Evolutionary conservation across 345 rosid genomes (phyloP).

Genomic region (Punica granatum): DNA sequence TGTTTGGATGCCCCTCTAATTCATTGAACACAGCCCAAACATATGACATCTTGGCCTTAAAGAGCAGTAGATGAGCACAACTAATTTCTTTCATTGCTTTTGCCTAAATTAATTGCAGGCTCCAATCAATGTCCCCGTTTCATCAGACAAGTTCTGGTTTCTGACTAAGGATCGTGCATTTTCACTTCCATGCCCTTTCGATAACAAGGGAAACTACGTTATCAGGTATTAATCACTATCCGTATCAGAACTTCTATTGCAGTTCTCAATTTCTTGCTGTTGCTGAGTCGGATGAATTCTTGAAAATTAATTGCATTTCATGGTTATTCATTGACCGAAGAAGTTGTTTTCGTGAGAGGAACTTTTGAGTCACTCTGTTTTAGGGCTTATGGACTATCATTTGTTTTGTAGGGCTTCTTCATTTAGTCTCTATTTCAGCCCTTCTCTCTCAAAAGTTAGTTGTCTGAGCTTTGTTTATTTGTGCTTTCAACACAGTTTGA

Average conservation of each 20-base stretch:
- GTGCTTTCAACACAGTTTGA: slow-evolving; percentile 43
- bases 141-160: slow-evolving; percentile 86
- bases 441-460: not conserved
- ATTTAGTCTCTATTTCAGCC: not conserved
- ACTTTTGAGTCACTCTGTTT: not conserved
- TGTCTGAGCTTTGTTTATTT: not conserved
- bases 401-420: not conserved
- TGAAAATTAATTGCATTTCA: not conserved
- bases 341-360: not conserved
- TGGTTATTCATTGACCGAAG: not conserved
- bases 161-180: slow-evolving; percentile 67
- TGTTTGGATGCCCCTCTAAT: too few species aligned
- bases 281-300: not conserved
- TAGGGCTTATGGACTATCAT: not conserved
- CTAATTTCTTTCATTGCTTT: not conserved
- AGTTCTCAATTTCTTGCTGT: not conserved
- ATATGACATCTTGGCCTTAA: not conserved
- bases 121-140: slow-evolving; percentile 64
- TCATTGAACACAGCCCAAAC: not conserved
- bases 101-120: slow-evolving; percentile 33
- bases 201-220: slow-evolving; percentile 82
- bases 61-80: not conserved
- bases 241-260: not conserved
- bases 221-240: slow-evolving; percentile 47
- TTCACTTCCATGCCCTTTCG: slow-evolving; percentile 84